These are phyloP conservation scores for Lobulomyces angularis DNA, from an alignment of 192 early-diverging fungal genomes.

Conservation along the genomic window DNA sequence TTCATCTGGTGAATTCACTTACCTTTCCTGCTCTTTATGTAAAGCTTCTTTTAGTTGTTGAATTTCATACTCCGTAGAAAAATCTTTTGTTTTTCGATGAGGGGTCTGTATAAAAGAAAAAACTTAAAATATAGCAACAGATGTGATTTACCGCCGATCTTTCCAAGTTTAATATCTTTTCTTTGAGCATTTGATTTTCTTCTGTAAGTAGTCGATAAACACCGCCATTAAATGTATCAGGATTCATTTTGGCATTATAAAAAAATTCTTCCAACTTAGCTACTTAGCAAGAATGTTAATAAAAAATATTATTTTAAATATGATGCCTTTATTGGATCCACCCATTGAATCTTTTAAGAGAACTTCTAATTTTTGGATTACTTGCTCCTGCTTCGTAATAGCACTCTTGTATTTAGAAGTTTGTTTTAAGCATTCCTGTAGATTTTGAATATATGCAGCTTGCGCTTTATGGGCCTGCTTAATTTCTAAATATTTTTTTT, in stretches of 20 bases:
- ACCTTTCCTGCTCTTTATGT: neutral
- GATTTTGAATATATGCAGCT: constrained; percentile 18
- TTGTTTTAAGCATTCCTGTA: constrained; percentile 12
- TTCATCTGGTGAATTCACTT: neutral
- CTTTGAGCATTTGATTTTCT: constrained; percentile 14
- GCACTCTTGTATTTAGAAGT: neutral
- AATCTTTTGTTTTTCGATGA: neutral
- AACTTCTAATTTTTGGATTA: constrained; percentile 20
- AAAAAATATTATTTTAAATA: neutral
- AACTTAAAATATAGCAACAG: neutral
- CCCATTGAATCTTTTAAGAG: constrained; percentile 12
- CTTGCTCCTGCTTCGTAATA: constrained; percentile 28
- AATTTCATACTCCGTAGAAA: neutral
- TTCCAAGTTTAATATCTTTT: constrained; percentile 9
- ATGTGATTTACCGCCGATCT: neutral
- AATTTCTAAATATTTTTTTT: constrained; percentile 25
- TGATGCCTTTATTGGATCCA: neutral
- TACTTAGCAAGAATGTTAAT: neutral
- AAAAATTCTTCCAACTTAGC: constrained; percentile 6
- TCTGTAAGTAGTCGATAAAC: constrained; percentile 12
- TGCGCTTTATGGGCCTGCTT: constrained; percentile 32
- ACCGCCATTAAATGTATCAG: constrained; percentile 11
- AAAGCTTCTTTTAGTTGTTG: neutral
- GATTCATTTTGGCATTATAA: constrained; percentile 6
- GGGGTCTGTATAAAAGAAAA: neutral